These are phyloP conservation scores for Luffa acutangula DNA, from an alignment of 306 rosid genomes.

Conservation along the genomic window DNA sequence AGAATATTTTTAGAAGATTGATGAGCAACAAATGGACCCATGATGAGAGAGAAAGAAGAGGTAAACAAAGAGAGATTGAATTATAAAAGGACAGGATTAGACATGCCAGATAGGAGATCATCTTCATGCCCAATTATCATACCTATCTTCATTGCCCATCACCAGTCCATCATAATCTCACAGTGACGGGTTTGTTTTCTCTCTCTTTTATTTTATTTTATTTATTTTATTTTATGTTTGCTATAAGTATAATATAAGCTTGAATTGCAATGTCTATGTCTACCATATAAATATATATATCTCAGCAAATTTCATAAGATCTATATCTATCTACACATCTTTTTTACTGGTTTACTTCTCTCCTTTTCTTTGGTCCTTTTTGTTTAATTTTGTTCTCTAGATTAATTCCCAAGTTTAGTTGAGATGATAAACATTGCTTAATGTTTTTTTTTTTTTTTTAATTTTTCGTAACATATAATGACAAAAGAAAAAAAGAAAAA, in stretches of 20 bases:
- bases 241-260: not conserved
- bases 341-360: not conserved
- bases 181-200: not conserved
- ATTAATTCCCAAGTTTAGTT: not conserved
- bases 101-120: slow-evolving; percentile 13
- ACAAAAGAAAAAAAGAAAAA: not conserved
- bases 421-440: not conserved
- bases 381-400: not conserved
- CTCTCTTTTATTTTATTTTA: not conserved
- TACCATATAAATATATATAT: slow-evolving; percentile 7
- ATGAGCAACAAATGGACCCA: not conserved
- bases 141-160: slow-evolving; percentile 7
- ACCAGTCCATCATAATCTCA: slow-evolving; percentile 1
- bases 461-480: not conserved
- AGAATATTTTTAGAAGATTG: slow-evolving; percentile 2
- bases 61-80: not conserved
- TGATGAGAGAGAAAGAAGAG: not conserved
- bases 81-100: slow-evolving; percentile 9
- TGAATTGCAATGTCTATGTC: not conserved
- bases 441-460: not conserved
- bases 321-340: not conserved
- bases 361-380: not conserved
- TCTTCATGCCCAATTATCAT: slow-evolving; percentile 5
- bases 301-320: not conserved
- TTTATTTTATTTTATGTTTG: not conserved